Evolutionary conservation across 176 grass and related monocot genomes (phyloP), one percentile per base, ranked within the genome.

Genomic region (Phragmites australis): DNA sequence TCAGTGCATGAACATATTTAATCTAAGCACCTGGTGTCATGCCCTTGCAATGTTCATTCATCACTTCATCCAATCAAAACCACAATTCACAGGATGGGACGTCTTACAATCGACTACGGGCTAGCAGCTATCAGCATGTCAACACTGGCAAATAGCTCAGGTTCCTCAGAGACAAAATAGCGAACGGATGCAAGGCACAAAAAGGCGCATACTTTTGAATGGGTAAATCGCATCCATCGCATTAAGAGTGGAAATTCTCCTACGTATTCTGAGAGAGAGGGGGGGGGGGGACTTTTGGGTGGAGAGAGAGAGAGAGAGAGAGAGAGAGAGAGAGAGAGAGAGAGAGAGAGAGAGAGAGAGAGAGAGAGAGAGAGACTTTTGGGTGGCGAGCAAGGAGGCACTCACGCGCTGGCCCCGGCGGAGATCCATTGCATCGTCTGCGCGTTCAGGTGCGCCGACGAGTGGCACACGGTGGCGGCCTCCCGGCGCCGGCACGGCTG

Each of bases 381-480:
- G 29, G 4, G 18, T 53, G 12, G 0, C 41, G 19, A 21, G 53
- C 15, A 39, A 55, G 9, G 26, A 43, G 69, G 49, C 9, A 87
- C 94, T 93, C 78, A 99, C 96, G 86, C 90, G 45, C 75, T 49
- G 19, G 96, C 91, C 54, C 86, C 84, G 27, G 88, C 88, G 25
- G 90, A 94, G 72, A 88, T 72, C 96, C 96, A 98, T 30, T 93
- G 88, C 74, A 94, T 85, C n/a, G 92, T 89, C 17, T 6, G 60
- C 17, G 81, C 81, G 68, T 56, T 86, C 9, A 98, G 44, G 45
- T 89, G 34, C 50, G 78, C 81, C 51, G 88, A 78, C 22, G 90
- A 72, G 48, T 42, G 81, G 71, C 92, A 92, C 14, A 93, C 88
- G 34, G 55, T 46, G 55, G 51, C 83, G 26, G 45, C 13, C 1